These are phyloP conservation scores for Juglanconis juglandina DNA, from an alignment of 2,329 filamentous ascomycete genomes.

Conservation along the genomic window DNA sequence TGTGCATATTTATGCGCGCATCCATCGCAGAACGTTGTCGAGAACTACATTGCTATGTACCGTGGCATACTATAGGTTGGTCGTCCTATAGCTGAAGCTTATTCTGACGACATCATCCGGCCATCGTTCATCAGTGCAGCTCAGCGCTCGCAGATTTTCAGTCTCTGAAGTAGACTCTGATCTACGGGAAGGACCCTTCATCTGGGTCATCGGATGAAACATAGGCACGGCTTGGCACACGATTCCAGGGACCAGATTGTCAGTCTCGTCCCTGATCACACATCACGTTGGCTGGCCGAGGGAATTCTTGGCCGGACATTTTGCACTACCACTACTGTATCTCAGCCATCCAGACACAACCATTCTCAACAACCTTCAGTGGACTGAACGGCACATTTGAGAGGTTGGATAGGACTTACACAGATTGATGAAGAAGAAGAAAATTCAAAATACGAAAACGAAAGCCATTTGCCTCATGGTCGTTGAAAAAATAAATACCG, in stretches of 20 bases:
- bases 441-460: too few relatives aligned
- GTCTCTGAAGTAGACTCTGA: not conserved
- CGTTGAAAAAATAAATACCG: too few relatives aligned
- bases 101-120: slow-evolving; percentile 3
- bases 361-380: too few relatives aligned
- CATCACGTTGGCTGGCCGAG: too few relatives aligned
- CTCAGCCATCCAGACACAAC: too few relatives aligned
- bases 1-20: not conserved
- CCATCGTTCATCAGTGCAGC: not conserved
- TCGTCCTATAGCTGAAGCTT: slow-evolving; percentile 2
- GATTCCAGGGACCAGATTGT: not conserved
- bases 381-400: too few relatives aligned
- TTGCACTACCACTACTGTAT: too few relatives aligned
- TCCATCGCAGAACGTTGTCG: not conserved
- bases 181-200: not conserved
- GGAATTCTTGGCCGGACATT: not conserved
- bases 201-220: slow-evolving; percentile 11
- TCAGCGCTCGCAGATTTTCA: not conserved
- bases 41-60: not conserved
- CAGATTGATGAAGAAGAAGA: too few relatives aligned
- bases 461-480: too few relatives aligned
- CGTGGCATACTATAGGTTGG: not conserved
- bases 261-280: not conserved
- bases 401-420: too few relatives aligned
- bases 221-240: not conserved